Evolutionary conservation across 495 filamentous ascomycete species (phyloP), one percentile per base, ranked within the genome.

Genomic region (Choiromyces venosus): DNA sequence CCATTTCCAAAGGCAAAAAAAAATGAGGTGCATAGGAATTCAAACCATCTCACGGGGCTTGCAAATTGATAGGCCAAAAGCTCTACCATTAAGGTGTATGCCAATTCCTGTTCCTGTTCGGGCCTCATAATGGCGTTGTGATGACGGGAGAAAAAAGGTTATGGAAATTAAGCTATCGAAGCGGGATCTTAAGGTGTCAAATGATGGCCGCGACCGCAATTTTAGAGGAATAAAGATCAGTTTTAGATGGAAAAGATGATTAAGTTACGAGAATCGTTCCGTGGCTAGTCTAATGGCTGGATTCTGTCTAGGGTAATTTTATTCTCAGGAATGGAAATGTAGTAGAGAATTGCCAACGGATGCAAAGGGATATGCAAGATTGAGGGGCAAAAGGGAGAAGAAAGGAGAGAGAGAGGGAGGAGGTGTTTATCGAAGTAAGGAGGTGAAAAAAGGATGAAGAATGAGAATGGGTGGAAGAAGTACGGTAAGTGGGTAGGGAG

Each of bases 61-160:
- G 95, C 95, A 83, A 99, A 99, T 83, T 99, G 95, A 84, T 98
- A 98, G 83, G 96, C 96, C 72, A 99, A 89, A 67, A 99, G 91
- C 89, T 99, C 95, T 71, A 99, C 92, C 80, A 99, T 89, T 84
- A 99, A 88, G 77, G 94, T 99, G 84, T 99, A 94, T 82, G 94
- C 89, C 81, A 98, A 91, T 85, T 99, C 95, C 83, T 99, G 95
- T 88, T 99, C 94, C 83, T 97, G 87, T 88, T 99, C 96, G 79
- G 96, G 95, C 84, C 91, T 92, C 95, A 99, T 99, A 65, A 80
- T 92, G 86, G 76, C 72, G 81, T 82, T 65, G 68, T 77, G 79
- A 82, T 77, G 76, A 74, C 80, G 65, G 65, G 37, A 18, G 37
- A 10, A 29, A 42, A 64, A 38, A 56, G 21, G 56, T 56, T 64